Evolutionary conservation across 163 green algal genomes (phyloP).

Genomic region (Trebouxia gelatinosa): DNA sequence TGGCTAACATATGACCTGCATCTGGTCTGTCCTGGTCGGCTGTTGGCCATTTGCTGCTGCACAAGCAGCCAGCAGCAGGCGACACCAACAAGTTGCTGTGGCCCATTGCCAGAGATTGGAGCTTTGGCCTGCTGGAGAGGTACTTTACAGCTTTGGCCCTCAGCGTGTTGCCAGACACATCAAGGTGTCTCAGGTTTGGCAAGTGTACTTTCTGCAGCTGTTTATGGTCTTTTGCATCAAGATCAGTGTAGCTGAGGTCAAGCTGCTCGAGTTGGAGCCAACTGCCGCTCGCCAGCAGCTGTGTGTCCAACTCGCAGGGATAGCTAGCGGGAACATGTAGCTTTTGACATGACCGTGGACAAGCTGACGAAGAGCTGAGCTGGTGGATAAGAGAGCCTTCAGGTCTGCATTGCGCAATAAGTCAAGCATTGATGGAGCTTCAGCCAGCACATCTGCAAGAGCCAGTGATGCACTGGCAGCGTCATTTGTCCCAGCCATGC

Average conservation of each 20-base stretch:
- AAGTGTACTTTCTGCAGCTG: neutral
- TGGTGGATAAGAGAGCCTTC: neutral
- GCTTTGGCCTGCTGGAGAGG: neutral
- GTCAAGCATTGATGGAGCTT: too few relatives aligned
- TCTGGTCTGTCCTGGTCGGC: too few relatives aligned
- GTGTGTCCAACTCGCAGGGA: neutral
- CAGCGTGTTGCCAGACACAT: neutral
- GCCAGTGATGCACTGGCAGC: too few relatives aligned
- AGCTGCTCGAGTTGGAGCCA: neutral
- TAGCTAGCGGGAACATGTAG: neutral
- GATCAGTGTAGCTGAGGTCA: neutral
- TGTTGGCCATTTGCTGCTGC: neutral
- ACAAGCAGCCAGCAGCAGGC: neutral
- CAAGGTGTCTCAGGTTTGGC: neutral
- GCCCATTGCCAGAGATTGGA: neutral
- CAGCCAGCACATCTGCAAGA: too few relatives aligned
- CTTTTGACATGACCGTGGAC: neutral
- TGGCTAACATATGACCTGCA: too few relatives aligned
- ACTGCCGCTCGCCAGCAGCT: neutral
- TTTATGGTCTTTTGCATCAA: neutral
- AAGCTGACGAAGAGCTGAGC: neutral
- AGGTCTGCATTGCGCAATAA: too few relatives aligned
- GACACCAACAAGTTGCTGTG: neutral
- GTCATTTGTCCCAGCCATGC: conserved; percentile 25
- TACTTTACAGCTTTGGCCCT: neutral